phyloP scores from a whole-genome alignment of 257 asterid genomes.

The Scutellaria barbata region DNA sequence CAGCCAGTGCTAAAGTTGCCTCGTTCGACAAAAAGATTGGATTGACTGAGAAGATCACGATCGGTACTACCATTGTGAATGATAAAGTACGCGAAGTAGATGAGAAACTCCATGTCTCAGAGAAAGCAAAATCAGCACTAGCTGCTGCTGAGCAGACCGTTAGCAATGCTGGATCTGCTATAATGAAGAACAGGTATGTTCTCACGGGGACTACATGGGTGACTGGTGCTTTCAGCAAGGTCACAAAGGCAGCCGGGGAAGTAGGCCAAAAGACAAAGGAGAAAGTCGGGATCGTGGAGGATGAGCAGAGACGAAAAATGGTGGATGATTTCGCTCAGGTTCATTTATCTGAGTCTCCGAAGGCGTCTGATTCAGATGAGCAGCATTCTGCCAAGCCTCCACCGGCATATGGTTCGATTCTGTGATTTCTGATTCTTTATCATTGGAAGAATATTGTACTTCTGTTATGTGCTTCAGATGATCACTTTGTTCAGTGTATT shows the following conservation, averaged over 20 bases:
- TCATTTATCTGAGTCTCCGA: slow-evolving; percentile 83
- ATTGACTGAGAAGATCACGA: slow-evolving; percentile 70
- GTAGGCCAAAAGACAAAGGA: slow-evolving; percentile 86
- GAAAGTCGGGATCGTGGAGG: slow-evolving; percentile 78
- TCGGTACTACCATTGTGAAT: slow-evolving; percentile 78
- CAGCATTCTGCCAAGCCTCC: slow-evolving; percentile 68
- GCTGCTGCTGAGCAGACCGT: slow-evolving; percentile 90
- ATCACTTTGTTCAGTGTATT: slow-evolving; percentile 24
- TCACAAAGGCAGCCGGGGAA: slow-evolving; percentile 86
- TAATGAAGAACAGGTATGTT: slow-evolving; percentile 87
- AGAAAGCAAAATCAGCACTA: slow-evolving; percentile 81
- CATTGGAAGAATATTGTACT: not conserved
- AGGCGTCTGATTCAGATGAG: slow-evolving; percentile 56
- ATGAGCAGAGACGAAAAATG: slow-evolving; percentile 80
- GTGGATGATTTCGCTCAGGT: slow-evolving; percentile 84
- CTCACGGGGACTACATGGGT: slow-evolving; percentile 90
- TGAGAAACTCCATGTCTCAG: slow-evolving; percentile 84
- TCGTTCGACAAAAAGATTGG: slow-evolving; percentile 78
- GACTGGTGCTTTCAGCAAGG: slow-evolving; percentile 76
- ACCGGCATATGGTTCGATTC: slow-evolving; percentile 65
- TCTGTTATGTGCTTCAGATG: slow-evolving; percentile 33
- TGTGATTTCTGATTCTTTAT: slow-evolving; percentile 41
- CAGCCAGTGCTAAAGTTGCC: slow-evolving; percentile 82
- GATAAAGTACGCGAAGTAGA: slow-evolving; percentile 86
- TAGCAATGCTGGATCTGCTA: slow-evolving; percentile 78